These are phyloP conservation scores for Acephala macrosclerotiorum DNA, from an alignment of 2,329 filamentous ascomycete species.

Conservation along the genomic window DNA sequence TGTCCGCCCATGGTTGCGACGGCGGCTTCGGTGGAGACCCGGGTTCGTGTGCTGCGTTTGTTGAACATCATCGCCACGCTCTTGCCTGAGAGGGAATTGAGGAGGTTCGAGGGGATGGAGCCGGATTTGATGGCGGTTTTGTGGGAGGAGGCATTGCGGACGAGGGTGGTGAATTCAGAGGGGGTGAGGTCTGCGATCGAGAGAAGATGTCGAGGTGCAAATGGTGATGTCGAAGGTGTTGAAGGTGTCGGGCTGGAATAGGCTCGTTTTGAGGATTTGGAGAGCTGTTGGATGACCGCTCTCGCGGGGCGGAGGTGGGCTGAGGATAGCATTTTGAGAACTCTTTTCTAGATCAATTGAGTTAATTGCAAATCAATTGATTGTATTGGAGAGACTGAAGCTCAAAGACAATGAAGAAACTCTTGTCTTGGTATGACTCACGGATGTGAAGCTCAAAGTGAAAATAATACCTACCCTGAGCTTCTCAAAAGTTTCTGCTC, in stretches of 20 bases:
- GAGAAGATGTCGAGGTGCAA: slow-evolving; percentile 72
- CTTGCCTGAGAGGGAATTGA: slow-evolving; percentile 71
- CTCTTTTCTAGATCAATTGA: slow-evolving; percentile 23
- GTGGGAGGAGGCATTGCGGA: slow-evolving; percentile 80
- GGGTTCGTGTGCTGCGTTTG: slow-evolving; percentile 92
- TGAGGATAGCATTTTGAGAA: slow-evolving; percentile 30
- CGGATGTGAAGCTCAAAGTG: neutral
- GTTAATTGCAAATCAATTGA: slow-evolving; percentile 28
- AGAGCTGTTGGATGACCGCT: slow-evolving; percentile 35
- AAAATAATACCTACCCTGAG: slow-evolving; percentile 17
- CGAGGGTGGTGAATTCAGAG: slow-evolving; percentile 79
- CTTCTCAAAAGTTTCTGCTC: slow-evolving; percentile 13
- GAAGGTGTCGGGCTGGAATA: slow-evolving; percentile 27
- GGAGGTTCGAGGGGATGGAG: slow-evolving; percentile 64
- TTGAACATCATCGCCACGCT: slow-evolving; percentile 96
- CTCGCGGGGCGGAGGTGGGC: slow-evolving; percentile 36
- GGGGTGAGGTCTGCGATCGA: slow-evolving; percentile 88
- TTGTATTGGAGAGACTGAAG: slow-evolving; percentile 1
- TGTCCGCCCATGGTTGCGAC: slow-evolving; percentile 89
- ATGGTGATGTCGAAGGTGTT: slow-evolving; percentile 64
- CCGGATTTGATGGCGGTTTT: slow-evolving; percentile 81
- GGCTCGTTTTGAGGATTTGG: slow-evolving; percentile 33
- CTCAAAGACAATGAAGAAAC: neutral
- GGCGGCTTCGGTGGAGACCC: slow-evolving; percentile 92
- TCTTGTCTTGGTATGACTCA: slow-evolving; percentile 17